These are phyloP conservation scores for Solanum phureja DNA, from an alignment of 257 asterid genomes.

Conservation along the genomic window DNA sequence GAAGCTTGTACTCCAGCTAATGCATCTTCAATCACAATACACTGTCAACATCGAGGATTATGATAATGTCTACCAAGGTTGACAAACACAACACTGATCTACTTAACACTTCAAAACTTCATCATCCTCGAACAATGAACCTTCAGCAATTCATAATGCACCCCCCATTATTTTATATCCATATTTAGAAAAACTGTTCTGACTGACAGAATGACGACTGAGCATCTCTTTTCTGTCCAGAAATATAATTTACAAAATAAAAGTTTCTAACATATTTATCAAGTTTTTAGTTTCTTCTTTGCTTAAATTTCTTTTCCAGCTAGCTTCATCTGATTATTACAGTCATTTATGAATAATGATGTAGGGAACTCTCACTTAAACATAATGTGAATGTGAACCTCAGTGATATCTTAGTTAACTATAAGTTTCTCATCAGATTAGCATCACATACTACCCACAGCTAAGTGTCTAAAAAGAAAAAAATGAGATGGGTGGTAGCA, in stretches of 20 bases:
- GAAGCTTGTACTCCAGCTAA: constrained; percentile 97
- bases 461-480: background rate
- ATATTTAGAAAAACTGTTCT: background rate
- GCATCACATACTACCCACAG: background rate
- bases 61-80: background rate
- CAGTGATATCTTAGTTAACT: background rate
- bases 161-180: background rate
- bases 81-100: background rate
- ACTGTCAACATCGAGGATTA: constrained; percentile 35
- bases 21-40: constrained; percentile 97
- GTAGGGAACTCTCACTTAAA: background rate
- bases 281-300: background rate
- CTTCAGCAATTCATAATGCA: background rate
- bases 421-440: background rate
- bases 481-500: background rate
- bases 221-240: background rate
- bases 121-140: background rate
- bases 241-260: background rate
- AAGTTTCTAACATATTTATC: background rate
- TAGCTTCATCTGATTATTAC: background rate
- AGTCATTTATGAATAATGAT: background rate
- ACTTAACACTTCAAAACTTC: background rate
- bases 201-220: background rate
- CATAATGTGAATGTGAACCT: background rate
- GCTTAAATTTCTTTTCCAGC: background rate